phyloP scores from a whole-genome alignment of 1,284 basidiomycete species.

The Volvariella surrecta region DNA sequence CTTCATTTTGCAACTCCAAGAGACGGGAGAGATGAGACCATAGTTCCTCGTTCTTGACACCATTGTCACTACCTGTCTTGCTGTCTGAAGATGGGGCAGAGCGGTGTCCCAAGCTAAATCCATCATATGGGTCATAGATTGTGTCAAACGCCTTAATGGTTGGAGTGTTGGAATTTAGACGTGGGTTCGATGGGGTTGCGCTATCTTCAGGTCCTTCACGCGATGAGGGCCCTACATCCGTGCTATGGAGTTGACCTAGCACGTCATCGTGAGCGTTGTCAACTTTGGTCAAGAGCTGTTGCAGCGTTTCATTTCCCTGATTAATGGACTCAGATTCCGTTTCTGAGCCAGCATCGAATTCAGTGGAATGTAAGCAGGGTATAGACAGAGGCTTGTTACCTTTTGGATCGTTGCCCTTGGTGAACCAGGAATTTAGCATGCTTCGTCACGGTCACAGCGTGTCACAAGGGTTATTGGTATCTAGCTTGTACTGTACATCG shows the following conservation, averaged over 20 bases:
- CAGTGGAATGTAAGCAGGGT: too few relatives aligned
- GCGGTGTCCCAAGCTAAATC: slow-evolving; percentile 30
- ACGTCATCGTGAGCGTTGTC: slow-evolving; percentile 57
- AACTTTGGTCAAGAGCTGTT: slow-evolving; percentile 14
- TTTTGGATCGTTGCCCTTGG: too few relatives aligned
- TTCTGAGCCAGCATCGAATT: slow-evolving; percentile 10
- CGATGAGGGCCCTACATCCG: slow-evolving; percentile 3
- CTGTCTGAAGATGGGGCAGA: slow-evolving; percentile 11
- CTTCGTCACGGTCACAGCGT: too few relatives aligned
- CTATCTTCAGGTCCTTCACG: slow-evolving; percentile 4
- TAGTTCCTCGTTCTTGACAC: slow-evolving; percentile 31
- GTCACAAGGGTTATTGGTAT: too few relatives aligned
- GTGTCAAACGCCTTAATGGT: slow-evolving; percentile 16
- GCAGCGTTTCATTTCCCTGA: not conserved
- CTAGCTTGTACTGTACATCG: too few relatives aligned
- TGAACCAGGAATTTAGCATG: too few relatives aligned
- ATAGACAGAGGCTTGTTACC: too few relatives aligned
- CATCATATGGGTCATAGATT: slow-evolving; percentile 45
- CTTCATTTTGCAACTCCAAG: slow-evolving; percentile 58
- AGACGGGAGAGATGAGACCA: slow-evolving; percentile 62
- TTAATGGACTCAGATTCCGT: slow-evolving; percentile 3
- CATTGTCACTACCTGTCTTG: slow-evolving; percentile 12
- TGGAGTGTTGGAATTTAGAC: slow-evolving; percentile 4
- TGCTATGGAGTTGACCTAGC: slow-evolving; percentile 37
- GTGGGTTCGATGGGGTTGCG: slow-evolving; percentile 1